phyloP scores from a whole-genome alignment of 352 stramenopile species.

The Sclerospora graminicola region DNA sequence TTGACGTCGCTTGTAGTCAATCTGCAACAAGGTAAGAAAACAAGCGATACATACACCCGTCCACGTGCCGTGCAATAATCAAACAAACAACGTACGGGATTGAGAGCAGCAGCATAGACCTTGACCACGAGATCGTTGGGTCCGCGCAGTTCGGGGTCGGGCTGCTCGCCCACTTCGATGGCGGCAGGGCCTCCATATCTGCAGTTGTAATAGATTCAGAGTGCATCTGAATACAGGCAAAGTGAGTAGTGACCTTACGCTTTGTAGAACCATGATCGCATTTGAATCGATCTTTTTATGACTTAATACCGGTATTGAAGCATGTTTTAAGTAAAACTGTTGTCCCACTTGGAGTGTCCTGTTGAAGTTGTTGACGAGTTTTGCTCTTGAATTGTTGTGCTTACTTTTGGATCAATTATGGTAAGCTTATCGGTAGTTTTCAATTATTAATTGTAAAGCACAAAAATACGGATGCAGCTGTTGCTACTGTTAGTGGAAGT shows the following conservation, averaged over 20 bases:
- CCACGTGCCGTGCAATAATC: neutral
- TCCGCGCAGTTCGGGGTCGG: conserved; percentile 33
- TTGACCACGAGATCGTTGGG: conserved; percentile 52
- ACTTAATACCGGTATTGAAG: too few species aligned
- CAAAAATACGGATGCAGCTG: conserved; percentile 1
- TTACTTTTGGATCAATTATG: too few species aligned
- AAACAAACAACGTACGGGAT: conserved; percentile 27
- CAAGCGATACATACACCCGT: neutral
- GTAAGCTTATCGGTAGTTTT: too few species aligned
- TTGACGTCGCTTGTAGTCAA: conserved; percentile 76
- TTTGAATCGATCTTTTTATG: too few species aligned
- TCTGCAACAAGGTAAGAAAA: conserved; percentile 14
- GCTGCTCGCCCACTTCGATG: conserved; percentile 46
- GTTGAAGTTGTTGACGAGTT: neutral
- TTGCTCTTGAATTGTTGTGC: too few species aligned
- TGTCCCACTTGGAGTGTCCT: too few species aligned
- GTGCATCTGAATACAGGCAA: neutral
- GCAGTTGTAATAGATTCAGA: conserved; percentile 1
- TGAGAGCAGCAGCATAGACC: conserved; percentile 49
- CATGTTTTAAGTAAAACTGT: neutral
- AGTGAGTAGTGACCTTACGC: conserved; percentile 22
- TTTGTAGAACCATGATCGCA: conserved; percentile 73
- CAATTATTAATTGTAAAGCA: too few species aligned
- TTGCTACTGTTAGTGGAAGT: conserved; percentile 12
- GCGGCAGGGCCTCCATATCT: conserved; percentile 55